These are phyloP conservation scores for Monosporascus sp. DNA, from an alignment of 2,329 filamentous ascomycete genomes.

Conservation along the genomic window DNA sequence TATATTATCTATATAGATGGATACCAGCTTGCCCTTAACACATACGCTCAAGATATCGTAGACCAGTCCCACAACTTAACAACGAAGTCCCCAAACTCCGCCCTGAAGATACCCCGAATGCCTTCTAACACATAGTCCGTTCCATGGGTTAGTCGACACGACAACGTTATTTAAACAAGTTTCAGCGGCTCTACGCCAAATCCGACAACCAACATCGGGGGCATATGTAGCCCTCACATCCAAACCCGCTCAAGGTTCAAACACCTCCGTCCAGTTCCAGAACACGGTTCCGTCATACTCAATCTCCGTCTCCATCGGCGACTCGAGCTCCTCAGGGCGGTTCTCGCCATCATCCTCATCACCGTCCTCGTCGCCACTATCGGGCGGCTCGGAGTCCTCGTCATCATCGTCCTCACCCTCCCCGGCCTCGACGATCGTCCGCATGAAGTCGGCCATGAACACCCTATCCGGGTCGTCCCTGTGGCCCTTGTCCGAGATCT, in stretches of 20 bases:
- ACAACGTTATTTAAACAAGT: too few species aligned
- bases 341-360: constrained; percentile 17
- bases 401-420: constrained; percentile 23
- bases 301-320: background rate
- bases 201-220: too few species aligned
- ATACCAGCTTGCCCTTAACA: too few species aligned
- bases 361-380: constrained; percentile 20
- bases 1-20: too few species aligned
- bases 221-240: too few species aligned
- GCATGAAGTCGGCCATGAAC: constrained; percentile 21
- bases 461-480: constrained; percentile 26
- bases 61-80: too few species aligned
- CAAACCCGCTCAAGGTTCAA: background rate
- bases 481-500: constrained; percentile 49
- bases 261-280: background rate
- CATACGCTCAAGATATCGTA: too few species aligned
- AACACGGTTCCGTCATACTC: background rate
- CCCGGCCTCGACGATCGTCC: constrained; percentile 11
- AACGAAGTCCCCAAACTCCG: too few species aligned
- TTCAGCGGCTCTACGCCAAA: too few species aligned
- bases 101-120: too few species aligned
- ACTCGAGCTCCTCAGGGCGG: background rate
- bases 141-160: too few species aligned
- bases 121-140: too few species aligned
- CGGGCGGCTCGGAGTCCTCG: constrained; percentile 17